These are phyloP conservation scores for Pythium brassicae DNA, from an alignment of 352 stramenopile species.

Conservation along the genomic window DNA sequence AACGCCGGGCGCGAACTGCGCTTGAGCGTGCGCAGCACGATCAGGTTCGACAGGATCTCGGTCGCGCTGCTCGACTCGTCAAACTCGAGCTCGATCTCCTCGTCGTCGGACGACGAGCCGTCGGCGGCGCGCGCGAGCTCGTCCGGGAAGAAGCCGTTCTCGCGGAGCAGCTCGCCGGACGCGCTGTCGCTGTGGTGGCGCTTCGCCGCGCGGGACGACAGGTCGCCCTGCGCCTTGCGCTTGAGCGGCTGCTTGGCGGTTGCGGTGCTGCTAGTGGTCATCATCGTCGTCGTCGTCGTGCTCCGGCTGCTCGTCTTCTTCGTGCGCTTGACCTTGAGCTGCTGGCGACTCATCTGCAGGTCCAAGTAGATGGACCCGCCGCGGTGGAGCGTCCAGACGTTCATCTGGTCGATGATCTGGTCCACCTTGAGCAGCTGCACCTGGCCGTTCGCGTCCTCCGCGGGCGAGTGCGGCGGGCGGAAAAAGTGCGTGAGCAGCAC, in stretches of 20 bases:
- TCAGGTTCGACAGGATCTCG: constrained; percentile 72
- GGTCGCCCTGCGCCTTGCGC: constrained; percentile 33
- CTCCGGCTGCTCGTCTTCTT: constrained; percentile 30
- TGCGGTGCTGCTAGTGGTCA: background rate
- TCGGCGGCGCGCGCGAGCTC: constrained; percentile 9
- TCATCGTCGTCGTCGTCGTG: constrained; percentile 4
- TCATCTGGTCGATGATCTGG: constrained; percentile 87
- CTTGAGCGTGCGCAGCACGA: constrained; percentile 70
- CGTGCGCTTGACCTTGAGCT: constrained; percentile 73
- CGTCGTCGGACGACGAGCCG: constrained; percentile 39
- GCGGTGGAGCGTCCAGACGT: constrained; percentile 78
- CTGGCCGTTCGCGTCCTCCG: constrained; percentile 68
- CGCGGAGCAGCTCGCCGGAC: background rate
- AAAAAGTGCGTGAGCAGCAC: constrained; percentile 85
- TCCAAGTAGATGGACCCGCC: constrained; percentile 84
- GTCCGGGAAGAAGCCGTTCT: constrained; percentile 4
- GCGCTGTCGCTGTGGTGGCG: constrained; percentile 13
- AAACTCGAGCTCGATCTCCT: constrained; percentile 61
- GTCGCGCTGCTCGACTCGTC: constrained; percentile 72
- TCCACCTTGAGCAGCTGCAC: constrained; percentile 84
- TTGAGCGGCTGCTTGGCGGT: constrained; percentile 19
- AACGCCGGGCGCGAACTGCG: constrained; percentile 41
- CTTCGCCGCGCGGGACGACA: constrained; percentile 34
- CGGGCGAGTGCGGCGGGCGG: constrained; percentile 58
- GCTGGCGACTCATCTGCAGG: constrained; percentile 83